Percentiles rank a stretch among this genome's conserved stretches.
These are phyloP conservation scores for Plectosphaerella cucumerina DNA, from an alignment of 2,329 filamentous ascomycete species.

Conservation along the genomic window DNA sequence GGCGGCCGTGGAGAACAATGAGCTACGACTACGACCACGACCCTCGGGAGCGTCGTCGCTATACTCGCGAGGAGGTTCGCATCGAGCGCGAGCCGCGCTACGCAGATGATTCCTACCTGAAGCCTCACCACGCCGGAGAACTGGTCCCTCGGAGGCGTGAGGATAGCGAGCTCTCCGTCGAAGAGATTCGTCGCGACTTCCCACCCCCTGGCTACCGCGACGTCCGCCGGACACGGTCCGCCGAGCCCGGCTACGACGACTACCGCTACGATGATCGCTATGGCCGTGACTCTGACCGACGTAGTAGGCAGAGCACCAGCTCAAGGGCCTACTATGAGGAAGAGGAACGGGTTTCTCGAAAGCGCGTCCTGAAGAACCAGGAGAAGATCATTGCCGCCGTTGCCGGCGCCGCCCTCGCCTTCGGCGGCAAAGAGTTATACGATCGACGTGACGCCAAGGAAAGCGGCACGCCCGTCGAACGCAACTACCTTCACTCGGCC, in stretches of 20 bases:
- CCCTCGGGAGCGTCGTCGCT: slow-evolving; percentile 38
- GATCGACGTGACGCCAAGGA: slow-evolving; percentile 57
- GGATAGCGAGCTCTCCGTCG: slow-evolving; percentile 70
- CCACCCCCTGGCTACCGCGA: slow-evolving; percentile 63
- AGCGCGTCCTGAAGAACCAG: slow-evolving; percentile 54
- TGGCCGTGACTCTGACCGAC: slow-evolving; percentile 30
- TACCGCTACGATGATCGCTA: slow-evolving; percentile 33
- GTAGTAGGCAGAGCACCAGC: slow-evolving; percentile 45
- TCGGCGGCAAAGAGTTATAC: slow-evolving; percentile 62
- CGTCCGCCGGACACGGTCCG: slow-evolving; percentile 59
- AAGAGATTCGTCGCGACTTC: slow-evolving; percentile 82
- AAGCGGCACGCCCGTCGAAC: slow-evolving; percentile 45
- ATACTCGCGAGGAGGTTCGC: slow-evolving; percentile 50
- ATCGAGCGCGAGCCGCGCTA: slow-evolving; percentile 50
- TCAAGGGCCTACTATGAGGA: slow-evolving; percentile 53
- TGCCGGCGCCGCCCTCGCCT: slow-evolving; percentile 59
- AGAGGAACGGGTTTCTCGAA: slow-evolving; percentile 46
- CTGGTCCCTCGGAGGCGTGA: slow-evolving; percentile 59
- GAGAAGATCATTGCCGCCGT: slow-evolving; percentile 65
- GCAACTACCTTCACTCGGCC: slow-evolving; percentile 55
- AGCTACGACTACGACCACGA: slow-evolving; percentile 50
- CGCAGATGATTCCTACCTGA: slow-evolving; percentile 47
- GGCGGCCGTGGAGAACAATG: slow-evolving; percentile 2
- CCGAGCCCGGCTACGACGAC: slow-evolving; percentile 56
- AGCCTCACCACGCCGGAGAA: slow-evolving; percentile 42